Conservation (phyloP, 805 yeast species). For the Zygosaccharomyces rouxii region DNA sequence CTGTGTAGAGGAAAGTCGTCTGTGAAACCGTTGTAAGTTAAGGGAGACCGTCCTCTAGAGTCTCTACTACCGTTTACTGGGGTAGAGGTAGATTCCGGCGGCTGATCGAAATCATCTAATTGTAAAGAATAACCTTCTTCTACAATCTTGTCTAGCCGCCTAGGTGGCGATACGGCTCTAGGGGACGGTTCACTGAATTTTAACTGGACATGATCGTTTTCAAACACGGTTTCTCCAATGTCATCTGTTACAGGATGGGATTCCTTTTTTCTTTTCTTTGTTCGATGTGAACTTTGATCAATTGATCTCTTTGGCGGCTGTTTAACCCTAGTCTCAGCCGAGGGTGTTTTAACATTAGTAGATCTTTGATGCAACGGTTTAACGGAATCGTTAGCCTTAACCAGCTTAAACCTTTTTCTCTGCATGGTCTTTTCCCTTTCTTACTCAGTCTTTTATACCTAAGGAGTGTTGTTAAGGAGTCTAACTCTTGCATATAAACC, state of each 20-base stretch:
- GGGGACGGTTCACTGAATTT: constrained; percentile 5
- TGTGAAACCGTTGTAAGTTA: neutral
- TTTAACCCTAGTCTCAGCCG: constrained; percentile 1
- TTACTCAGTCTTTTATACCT: neutral
- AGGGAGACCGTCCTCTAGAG: neutral
- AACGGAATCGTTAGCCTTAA: constrained; percentile 6
- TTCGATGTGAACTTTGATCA: neutral
- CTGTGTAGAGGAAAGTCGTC: constrained; percentile 9
- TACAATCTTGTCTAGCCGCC: constrained; percentile 14
- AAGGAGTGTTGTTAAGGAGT: neutral
- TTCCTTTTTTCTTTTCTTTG: constrained; percentile 8
- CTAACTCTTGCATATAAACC: neutral
- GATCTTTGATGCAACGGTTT: constrained; percentile 18
- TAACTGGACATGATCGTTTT: constrained; percentile 12
- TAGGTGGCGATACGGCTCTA: constrained; percentile 1
- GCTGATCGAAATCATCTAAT: constrained; percentile 29
- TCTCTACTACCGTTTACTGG: constrained; percentile 12
- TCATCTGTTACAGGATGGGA: neutral
- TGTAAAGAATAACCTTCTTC: constrained; percentile 21
- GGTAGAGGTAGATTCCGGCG: constrained; percentile 33
- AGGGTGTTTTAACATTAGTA: constrained; percentile 13
- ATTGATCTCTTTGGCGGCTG: neutral
- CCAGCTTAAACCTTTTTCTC: constrained; percentile 11
- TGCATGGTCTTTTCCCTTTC: constrained; percentile 8
- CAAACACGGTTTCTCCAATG: constrained; percentile 8